Evolutionary conservation across 164 flowering plant genomes (phyloP).

Genomic region (Hamamelis virginiana): DNA sequence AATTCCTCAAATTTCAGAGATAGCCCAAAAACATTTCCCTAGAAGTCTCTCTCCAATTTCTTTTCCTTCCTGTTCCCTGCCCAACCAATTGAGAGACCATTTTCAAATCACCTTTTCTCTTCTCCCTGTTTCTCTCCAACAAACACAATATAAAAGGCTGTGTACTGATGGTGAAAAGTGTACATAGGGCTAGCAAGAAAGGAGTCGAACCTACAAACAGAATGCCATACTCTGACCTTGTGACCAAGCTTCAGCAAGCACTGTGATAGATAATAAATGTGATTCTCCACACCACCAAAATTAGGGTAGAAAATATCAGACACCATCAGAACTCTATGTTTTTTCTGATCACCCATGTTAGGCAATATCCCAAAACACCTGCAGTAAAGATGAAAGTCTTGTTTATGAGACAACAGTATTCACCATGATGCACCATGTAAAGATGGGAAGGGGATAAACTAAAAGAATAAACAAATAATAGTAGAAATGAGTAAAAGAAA

Average conservation of each 20-base stretch:
- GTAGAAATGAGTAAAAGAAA: no score
- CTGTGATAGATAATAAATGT: conserved; percentile 86
- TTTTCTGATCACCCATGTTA: conserved; percentile 41
- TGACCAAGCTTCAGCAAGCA: conserved; percentile 93
- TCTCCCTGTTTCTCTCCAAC: background rate
- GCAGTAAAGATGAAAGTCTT: background rate
- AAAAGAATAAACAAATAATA: no score
- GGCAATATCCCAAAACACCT: background rate
- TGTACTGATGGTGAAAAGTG: background rate
- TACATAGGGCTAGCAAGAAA: background rate
- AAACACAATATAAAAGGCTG: background rate
- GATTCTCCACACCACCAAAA: conserved; percentile 98
- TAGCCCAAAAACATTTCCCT: background rate
- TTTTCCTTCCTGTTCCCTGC: background rate
- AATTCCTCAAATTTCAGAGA: no score
- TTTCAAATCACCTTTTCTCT: background rate
- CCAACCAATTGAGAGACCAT: background rate
- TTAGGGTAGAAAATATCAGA: conserved; percentile 97
- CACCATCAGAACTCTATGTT: conserved; percentile 81
- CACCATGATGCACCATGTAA: no score
- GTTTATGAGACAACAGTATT: background rate
- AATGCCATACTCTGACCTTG: conserved; percentile 54
- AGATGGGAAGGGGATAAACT: no score
- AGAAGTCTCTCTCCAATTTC: background rate
- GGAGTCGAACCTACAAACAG: background rate